These are phyloP conservation scores for Fusarium kyushuense DNA, from an alignment of 2,329 filamentous ascomycete species.

Conservation along the genomic window DNA sequence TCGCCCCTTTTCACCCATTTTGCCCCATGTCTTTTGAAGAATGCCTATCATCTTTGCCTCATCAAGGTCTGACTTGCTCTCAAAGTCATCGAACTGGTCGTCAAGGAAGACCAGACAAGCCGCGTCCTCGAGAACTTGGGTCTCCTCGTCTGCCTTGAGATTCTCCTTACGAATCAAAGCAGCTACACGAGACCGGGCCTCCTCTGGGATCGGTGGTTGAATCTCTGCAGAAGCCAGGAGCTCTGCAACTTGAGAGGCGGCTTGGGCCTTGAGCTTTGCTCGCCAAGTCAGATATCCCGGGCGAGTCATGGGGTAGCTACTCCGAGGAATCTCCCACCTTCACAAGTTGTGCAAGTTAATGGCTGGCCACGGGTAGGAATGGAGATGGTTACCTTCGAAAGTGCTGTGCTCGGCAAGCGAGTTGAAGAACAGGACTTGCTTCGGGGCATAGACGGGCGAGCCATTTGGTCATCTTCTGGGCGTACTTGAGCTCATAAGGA, in stretches of 20 bases:
- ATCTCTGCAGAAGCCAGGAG: constrained; percentile 59
- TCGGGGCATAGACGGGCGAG: constrained; percentile 70
- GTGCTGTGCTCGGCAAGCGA: constrained; percentile 87
- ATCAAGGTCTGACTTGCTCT: constrained; percentile 72
- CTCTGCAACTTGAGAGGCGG: constrained; percentile 65
- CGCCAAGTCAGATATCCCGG: constrained; percentile 86
- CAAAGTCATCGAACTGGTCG: constrained; percentile 86
- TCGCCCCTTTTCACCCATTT: constrained; percentile 75
- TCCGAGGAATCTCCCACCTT: constrained; percentile 83
- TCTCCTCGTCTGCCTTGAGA: constrained; percentile 69
- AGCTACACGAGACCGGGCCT: constrained; percentile 72
- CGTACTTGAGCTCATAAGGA: constrained; percentile 87
- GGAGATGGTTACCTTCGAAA: constrained; percentile 68
- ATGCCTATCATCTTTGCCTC: constrained; percentile 82
- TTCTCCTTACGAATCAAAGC: constrained; percentile 84
- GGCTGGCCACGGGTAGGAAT: neutral
- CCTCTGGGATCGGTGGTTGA: constrained; percentile 55
- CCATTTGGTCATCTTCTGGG: constrained; percentile 81
- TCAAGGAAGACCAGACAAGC: constrained; percentile 90
- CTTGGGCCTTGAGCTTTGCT: constrained; percentile 77
- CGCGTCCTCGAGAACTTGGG: constrained; percentile 84
- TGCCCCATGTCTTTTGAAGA: constrained; percentile 79
- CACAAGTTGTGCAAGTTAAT: neutral
- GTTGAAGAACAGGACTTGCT: constrained; percentile 74
- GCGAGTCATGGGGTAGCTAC: constrained; percentile 78